These are phyloP conservation scores for Paracorniculantispora psalliotae DNA, from an alignment of 2,329 filamentous ascomycete genomes.

Conservation along the genomic window DNA sequence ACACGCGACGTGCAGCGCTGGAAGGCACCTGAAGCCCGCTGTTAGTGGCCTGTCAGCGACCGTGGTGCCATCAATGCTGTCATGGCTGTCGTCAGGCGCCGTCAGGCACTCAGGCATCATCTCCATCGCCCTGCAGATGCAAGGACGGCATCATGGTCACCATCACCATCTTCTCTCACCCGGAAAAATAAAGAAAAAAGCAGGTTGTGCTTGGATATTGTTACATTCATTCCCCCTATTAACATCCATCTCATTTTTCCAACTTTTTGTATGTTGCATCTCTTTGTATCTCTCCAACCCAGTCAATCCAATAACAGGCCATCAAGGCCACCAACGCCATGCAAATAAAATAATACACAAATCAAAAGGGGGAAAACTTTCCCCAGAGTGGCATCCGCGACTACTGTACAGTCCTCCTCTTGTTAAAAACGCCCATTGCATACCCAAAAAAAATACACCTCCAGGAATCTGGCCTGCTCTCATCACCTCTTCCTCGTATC, in stretches of 20 bases:
- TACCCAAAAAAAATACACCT: slow-evolving; percentile 4
- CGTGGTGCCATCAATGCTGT: neutral
- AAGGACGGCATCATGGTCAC: neutral
- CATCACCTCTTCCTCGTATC: slow-evolving; percentile 47
- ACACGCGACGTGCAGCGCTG: neutral
- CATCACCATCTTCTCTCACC: neutral
- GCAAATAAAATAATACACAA: slow-evolving; percentile 4
- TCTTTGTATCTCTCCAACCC: neutral
- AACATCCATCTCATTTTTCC: neutral
- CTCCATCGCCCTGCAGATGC: neutral
- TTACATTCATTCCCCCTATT: neutral
- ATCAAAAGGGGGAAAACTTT: neutral
- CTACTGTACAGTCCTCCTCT: slow-evolving; percentile 10
- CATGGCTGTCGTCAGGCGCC: neutral
- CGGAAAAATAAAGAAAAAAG: neutral
- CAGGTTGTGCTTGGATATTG: neutral
- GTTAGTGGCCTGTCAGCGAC: neutral
- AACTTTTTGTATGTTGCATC: neutral
- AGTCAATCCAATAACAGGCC: slow-evolving; percentile 1
- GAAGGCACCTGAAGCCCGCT: neutral
- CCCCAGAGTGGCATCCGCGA: neutral
- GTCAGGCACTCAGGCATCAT: neutral
- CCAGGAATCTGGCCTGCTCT: neutral
- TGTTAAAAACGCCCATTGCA: neutral
- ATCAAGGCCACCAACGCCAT: slow-evolving; percentile 1